Percentiles rank a stretch among this genome's conserved stretches.
Evolutionary conservation across 257 asterid genomes (phyloP).

Genomic region (Solanum pennellii): DNA sequence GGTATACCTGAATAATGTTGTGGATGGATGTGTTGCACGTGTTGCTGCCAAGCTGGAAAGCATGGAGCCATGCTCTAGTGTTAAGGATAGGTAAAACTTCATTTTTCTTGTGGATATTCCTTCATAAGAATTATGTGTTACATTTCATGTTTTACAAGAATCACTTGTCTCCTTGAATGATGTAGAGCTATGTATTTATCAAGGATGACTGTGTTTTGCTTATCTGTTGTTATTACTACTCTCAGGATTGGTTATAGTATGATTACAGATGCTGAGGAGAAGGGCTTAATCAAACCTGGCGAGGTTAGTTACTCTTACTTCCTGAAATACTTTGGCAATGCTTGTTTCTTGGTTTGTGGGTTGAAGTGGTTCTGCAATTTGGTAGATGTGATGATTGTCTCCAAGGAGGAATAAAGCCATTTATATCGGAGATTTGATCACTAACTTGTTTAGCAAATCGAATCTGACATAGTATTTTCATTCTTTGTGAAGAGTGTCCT

Average conservation of each 20-base stretch:
- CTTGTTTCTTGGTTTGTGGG: not conserved
- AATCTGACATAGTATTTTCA: not conserved
- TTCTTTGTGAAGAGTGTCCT: conserved; percentile 58
- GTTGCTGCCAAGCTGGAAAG: conserved; percentile 93
- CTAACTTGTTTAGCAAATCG: not conserved
- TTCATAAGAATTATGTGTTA: not conserved
- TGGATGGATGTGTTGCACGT: conserved; percentile 89
- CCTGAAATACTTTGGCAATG: not conserved
- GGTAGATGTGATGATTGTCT: not conserved
- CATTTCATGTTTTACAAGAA: not conserved
- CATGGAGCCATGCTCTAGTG: conserved; percentile 99
- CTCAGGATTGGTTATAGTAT: conserved; percentile 89
- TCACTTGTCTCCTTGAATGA: not conserved
- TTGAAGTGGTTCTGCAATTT: not conserved
- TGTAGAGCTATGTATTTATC: not conserved
- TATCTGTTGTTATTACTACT: not conserved
- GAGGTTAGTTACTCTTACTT: conserved; percentile 29
- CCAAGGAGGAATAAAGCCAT: not conserved
- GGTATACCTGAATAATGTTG: conserved; percentile 84
- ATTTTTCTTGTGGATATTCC: not conserved
- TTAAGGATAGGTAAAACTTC: conserved; percentile 79
- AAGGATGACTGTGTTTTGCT: not conserved
- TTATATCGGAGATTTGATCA: not conserved
- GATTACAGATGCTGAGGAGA: conserved; percentile 85
- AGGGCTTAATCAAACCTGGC: conserved; percentile 76